Evolutionary conservation across 2,329 filamentous ascomycete genomes (phyloP).

Genomic region (Clarireedia homoeocarpa): DNA sequence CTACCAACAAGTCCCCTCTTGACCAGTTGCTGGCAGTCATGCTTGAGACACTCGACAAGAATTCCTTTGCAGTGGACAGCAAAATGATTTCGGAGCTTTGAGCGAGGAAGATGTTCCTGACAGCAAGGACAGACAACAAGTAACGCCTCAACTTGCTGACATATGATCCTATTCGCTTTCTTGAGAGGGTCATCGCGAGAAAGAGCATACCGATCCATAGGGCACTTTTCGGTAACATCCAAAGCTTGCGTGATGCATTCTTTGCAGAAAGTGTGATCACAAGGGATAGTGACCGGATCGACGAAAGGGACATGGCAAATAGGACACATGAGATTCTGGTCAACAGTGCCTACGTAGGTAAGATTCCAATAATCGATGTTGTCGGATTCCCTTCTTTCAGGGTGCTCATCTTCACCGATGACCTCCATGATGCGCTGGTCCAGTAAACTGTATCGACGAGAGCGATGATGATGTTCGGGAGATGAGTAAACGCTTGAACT

Average conservation of each 20-base stretch:
- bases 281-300: constrained; percentile 51
- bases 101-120: constrained; percentile 41
- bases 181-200: constrained; percentile 28
- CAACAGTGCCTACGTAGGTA: constrained; percentile 29
- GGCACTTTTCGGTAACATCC: constrained; percentile 40
- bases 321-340: constrained; percentile 34
- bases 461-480: neutral
- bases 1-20: constrained; percentile 42
- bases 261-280: constrained; percentile 59
- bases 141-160: constrained; percentile 53
- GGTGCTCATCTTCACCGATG: constrained; percentile 3
- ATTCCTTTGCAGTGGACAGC: constrained; percentile 49
- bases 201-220: constrained; percentile 47
- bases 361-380: constrained; percentile 30
- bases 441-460: constrained; percentile 1
- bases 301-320: constrained; percentile 53
- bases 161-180: constrained; percentile 38
- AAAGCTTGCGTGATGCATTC: constrained; percentile 43
- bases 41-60: constrained; percentile 44
- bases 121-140: constrained; percentile 55
- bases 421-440: constrained; percentile 3
- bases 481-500: constrained; percentile 4
- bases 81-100: constrained; percentile 48
- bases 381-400: neutral
- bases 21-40: constrained; percentile 42